Base-by-base conservation (phyloP, 768 basidiomycete species). In the Suillus occidentalis region DNA sequence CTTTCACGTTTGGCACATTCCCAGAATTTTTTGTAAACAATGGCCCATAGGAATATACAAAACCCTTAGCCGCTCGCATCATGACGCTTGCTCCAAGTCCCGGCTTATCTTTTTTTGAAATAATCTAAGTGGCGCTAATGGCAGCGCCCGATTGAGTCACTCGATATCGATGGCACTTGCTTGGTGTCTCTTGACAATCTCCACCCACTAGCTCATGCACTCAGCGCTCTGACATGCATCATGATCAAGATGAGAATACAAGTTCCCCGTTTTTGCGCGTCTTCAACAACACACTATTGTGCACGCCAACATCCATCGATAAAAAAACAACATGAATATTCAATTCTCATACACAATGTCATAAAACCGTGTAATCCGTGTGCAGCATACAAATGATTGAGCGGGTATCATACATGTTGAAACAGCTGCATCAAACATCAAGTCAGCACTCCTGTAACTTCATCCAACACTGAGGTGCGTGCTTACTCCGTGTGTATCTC, bases 311-410 rank as follows among this genome's bases (percentile, higher is more conserved):
- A 12, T n/a, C n/a, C n/a, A 45, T 12, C 18, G 28, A 36, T 37
- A 56, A 57, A 39, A 42, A 43, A 42, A 37, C 36, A 37, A 40
- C 18, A 59, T 59, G 25, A 53, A 59, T 31, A 59, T 59, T 59
- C 40, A 42, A 42, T 59, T 42, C 28, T 59, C 25, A 59, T 59
- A 59, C 18, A 59, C 57, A 28, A 18, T 59, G 57, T 59, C 39
- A 59, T 59, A 59, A 31, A 42, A 25, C 39, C 57, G 42, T 59
- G 58, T 59, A 42, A 42, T 59, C 40, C 22, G 68, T 50, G 50
- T 50, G 50, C 50, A 72, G 74, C 67, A 71, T 75, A 75, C 72
- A 75, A 59, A 71, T 72, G 74, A 67, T 55, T 66, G 74, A 72
- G 69, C 69, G 63, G 74, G 74, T 75, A 75, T 77, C 72, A 66